These are phyloP conservation scores for Wickerhamiella infanticola DNA, from an alignment of 1,139 yeast genomes.

Conservation along the genomic window DNA sequence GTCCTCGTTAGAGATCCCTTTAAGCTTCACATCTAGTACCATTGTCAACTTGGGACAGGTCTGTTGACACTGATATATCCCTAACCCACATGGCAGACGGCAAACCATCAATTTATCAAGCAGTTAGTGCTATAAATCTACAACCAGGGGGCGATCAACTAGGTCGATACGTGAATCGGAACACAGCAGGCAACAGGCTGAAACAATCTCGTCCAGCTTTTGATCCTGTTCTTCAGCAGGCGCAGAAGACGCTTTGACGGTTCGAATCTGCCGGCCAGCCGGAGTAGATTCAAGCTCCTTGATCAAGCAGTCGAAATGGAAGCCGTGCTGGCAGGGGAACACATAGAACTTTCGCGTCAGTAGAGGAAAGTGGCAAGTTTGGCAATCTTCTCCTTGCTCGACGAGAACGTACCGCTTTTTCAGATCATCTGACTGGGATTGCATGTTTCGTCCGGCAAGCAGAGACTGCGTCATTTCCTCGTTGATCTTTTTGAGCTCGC, in stretches of 20 bases:
- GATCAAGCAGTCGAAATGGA: conserved; percentile 77
- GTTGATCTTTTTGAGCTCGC: conserved; percentile 45
- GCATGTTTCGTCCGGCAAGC: conserved; percentile 44
- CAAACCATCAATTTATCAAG: not conserved
- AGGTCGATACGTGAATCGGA: conserved; percentile 58
- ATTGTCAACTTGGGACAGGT: not conserved
- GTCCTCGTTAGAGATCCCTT: conserved; percentile 28
- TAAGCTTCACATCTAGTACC: conserved; percentile 22
- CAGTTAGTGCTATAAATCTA: not conserved
- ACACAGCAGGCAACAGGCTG: conserved; percentile 64
- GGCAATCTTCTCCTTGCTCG: conserved; percentile 77
- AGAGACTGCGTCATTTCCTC: conserved; percentile 67
- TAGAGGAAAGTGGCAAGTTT: conserved; percentile 49
- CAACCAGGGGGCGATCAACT: conserved; percentile 41
- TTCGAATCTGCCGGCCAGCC: conserved; percentile 46
- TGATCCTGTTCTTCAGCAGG: conserved; percentile 19
- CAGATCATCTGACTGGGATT: conserved; percentile 40
- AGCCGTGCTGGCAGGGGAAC: conserved; percentile 83
- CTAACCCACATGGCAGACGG: not conserved
- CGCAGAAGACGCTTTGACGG: conserved; percentile 31
- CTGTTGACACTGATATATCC: too few species aligned
- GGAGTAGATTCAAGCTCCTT: conserved; percentile 43
- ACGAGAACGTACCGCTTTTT: conserved; percentile 39
- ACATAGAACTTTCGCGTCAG: conserved; percentile 60
- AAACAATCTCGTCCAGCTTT: conserved; percentile 45